Conservation (phyloP, 139 green algal genomes). For the Picochlorum sp. region DNA sequence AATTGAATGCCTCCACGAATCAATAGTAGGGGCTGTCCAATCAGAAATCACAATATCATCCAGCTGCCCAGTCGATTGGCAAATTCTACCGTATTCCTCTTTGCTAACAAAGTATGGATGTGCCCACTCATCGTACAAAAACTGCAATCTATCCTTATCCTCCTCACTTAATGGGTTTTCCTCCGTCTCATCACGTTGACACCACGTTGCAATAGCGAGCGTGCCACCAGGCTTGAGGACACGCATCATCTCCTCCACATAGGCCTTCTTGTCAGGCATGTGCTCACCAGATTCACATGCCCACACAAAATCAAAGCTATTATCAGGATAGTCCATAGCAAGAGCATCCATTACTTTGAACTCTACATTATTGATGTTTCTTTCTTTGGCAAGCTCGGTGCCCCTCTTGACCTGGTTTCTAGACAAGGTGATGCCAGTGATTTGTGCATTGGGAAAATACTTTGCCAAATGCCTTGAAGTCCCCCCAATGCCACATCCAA, state of each 20-base stretch:
- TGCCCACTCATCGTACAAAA: slow-evolving; percentile 94
- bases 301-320: slow-evolving; percentile 95
- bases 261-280: slow-evolving; percentile 97
- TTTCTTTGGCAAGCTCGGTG: slow-evolving; percentile 70
- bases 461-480: slow-evolving; percentile 73
- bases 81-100: slow-evolving; percentile 79
- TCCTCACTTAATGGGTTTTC: slow-evolving; percentile 47
- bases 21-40: slow-evolving; percentile 80
- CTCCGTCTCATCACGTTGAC: slow-evolving; percentile 74
- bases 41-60: slow-evolving; percentile 48
- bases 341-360: slow-evolving; percentile 95
- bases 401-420: slow-evolving; percentile 73
- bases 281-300: slow-evolving; percentile 95
- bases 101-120: slow-evolving; percentile 93
- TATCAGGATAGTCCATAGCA: slow-evolving; percentile 76
- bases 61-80: slow-evolving; percentile 61
- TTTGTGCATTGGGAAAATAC: slow-evolving; percentile 56
- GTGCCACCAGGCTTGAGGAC: slow-evolving; percentile 83
- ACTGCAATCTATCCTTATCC: slow-evolving; percentile 74
- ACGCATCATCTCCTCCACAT: slow-evolving; percentile 85
- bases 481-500: slow-evolving; percentile 91
- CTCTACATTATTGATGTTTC: slow-evolving; percentile 57
- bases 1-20: slow-evolving; percentile 85
- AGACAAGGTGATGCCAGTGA: slow-evolving; percentile 85
- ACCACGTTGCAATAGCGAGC: slow-evolving; percentile 83